Evolutionary conservation across 2,329 filamentous ascomycete genomes (phyloP).

Genomic region (Elsinoe ampelina): DNA sequence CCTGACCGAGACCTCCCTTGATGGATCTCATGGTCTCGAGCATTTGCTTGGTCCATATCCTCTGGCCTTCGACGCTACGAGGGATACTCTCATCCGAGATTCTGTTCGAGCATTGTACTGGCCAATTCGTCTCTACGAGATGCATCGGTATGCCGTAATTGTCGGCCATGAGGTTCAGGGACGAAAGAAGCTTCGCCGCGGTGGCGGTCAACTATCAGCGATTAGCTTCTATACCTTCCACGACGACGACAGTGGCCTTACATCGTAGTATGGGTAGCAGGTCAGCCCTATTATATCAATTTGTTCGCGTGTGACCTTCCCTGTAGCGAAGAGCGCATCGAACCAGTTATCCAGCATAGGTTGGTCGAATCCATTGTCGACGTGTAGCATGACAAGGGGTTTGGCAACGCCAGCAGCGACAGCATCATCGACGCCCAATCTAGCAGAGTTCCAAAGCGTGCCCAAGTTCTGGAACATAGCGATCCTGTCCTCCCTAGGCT

Average conservation of each 20-base stretch:
- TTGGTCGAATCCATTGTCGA: constrained; percentile 28
- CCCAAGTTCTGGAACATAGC: constrained; percentile 28
- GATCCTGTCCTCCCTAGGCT: constrained; percentile 26
- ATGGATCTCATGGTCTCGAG: constrained; percentile 17
- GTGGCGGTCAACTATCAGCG: constrained; percentile 19
- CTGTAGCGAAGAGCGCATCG: constrained; percentile 23
- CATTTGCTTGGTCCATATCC: constrained; percentile 23
- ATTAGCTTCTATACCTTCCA: background rate
- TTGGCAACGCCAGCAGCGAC: constrained; percentile 23
- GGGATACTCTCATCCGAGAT: constrained; percentile 23
- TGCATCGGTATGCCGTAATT: constrained; percentile 26
- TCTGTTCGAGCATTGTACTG: constrained; percentile 20
- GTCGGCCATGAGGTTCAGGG: constrained; percentile 22
- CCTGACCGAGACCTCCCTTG: constrained; percentile 21
- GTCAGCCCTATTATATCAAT: constrained; percentile 25
- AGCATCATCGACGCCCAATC: constrained; percentile 27
- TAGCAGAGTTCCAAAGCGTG: constrained; percentile 24
- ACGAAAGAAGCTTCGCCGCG: constrained; percentile 21
- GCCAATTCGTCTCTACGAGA: constrained; percentile 27
- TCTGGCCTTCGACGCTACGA: constrained; percentile 22
- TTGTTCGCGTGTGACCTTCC: constrained; percentile 22
- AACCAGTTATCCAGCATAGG: constrained; percentile 27
- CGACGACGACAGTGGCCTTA: background rate
- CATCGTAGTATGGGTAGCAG: constrained; percentile 28
- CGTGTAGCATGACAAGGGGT: constrained; percentile 29